These are phyloP conservation scores for Tulasnella calospora DNA, from an alignment of 768 basidiomycete species.

Conservation along the genomic window DNA sequence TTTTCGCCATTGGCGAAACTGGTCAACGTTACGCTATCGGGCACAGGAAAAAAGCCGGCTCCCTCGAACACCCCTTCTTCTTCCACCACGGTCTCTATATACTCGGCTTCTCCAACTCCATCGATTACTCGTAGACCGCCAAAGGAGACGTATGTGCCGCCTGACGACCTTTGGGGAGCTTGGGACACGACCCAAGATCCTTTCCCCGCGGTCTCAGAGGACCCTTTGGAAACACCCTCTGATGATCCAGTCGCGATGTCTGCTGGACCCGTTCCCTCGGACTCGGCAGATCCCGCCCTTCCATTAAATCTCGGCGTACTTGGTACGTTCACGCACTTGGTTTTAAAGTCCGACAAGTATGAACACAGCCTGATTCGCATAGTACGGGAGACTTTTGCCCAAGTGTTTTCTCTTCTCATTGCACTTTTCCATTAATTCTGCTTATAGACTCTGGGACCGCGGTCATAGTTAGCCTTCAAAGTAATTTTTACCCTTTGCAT, in stretches of 20 bases:
- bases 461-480: neutral
- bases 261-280: neutral
- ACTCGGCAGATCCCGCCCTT: neutral
- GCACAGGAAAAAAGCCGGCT: neutral
- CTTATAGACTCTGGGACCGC: neutral
- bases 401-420: neutral
- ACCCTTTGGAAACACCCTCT: neutral
- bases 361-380: neutral
- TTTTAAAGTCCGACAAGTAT: slow-evolving; percentile 6
- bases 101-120: neutral
- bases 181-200: slow-evolving; percentile 17
- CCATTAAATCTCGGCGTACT: neutral
- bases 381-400: neutral
- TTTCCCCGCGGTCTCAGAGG: slow-evolving; percentile 14
- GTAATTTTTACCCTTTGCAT: neutral
- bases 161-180: slow-evolving; percentile 20
- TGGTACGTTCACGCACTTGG: neutral
- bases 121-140: slow-evolving; percentile 7
- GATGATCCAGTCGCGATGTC: neutral
- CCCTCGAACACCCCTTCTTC: neutral
- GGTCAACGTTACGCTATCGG: neutral
- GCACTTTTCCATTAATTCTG: neutral
- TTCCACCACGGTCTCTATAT: neutral
- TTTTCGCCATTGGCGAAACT: slow-evolving; percentile 2
- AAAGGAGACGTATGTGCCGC: slow-evolving; percentile 17